Conservation (phyloP, 768 basidiomycete genomes). For the Boletus pseudo-olivaceus region DNA sequence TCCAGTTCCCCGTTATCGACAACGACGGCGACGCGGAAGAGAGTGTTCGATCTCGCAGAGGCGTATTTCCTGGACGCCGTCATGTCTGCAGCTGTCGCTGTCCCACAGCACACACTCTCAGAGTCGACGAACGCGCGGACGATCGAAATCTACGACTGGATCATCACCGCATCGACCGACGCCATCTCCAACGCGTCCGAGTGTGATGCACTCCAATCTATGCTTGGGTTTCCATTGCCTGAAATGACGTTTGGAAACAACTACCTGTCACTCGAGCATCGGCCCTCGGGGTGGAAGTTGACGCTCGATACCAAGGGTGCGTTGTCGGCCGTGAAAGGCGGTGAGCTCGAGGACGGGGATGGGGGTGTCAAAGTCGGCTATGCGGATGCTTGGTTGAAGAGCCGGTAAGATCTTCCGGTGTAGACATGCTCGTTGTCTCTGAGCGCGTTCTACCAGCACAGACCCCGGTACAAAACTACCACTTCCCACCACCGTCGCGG, state of each 20-base stretch:
- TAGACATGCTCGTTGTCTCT: constrained; percentile 11
- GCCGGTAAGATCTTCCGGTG: constrained; percentile 48
- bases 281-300: constrained; percentile 58
- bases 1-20: constrained; percentile 1
- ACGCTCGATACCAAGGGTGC: constrained; percentile 67
- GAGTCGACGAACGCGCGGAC: constrained; percentile 68
- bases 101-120: constrained; percentile 62
- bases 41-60: neutral
- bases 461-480: constrained; percentile 59
- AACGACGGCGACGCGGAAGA: constrained; percentile 1
- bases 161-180: constrained; percentile 64
- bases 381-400: constrained; percentile 91
- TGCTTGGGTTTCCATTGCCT: constrained; percentile 76
- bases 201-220: constrained; percentile 63
- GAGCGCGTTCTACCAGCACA: constrained; percentile 47
- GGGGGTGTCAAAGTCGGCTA: constrained; percentile 94
- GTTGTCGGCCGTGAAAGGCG: constrained; percentile 68
- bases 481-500: constrained; percentile 65
- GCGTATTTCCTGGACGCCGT: constrained; percentile 14
- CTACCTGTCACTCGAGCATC: constrained; percentile 62
- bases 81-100: constrained; percentile 42
- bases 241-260: constrained; percentile 98
- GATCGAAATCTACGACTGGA: constrained; percentile 68
- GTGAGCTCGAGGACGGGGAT: constrained; percentile 72
- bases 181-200: constrained; percentile 79